phyloP scores from a whole-genome alignment of 495 filamentous ascomycete species.

The Trichocladium uniseriatum region DNA sequence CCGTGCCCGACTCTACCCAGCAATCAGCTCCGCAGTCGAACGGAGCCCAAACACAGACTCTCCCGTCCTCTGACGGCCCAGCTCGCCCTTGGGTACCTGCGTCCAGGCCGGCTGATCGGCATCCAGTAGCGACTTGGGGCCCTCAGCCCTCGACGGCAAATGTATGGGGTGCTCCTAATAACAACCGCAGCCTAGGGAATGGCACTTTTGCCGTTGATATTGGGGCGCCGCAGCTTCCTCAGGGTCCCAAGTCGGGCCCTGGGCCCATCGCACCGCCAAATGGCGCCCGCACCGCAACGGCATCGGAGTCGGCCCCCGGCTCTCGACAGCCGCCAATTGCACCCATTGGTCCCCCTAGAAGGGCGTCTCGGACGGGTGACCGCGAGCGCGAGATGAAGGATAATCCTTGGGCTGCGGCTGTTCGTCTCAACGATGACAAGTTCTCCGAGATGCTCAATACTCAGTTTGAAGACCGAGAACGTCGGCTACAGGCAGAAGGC shows the following conservation, averaged over 20 bases:
- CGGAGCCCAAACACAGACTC: conserved; percentile 7
- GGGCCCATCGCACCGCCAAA: conserved; percentile 35
- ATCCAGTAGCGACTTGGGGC: conserved; percentile 25
- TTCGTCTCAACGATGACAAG: conserved; percentile 18
- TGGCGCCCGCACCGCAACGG: conserved; percentile 2
- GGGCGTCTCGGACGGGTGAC: neutral
- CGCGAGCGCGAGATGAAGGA: conserved; percentile 4
- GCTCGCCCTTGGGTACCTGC: conserved; percentile 17
- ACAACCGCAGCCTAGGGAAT: conserved; percentile 62
- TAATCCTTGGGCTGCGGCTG: conserved; percentile 9
- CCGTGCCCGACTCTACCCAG: conserved; percentile 1
- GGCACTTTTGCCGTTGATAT: conserved; percentile 66
- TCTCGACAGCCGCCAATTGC: conserved; percentile 32
- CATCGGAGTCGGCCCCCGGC: neutral
- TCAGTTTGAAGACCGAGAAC: conserved; percentile 21
- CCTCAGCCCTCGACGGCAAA: conserved; percentile 43
- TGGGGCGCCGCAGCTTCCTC: conserved; percentile 33
- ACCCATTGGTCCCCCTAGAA: conserved; percentile 34
- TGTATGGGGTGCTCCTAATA: conserved; percentile 66
- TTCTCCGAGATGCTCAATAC: conserved; percentile 20
- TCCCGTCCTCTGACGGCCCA: conserved; percentile 9
- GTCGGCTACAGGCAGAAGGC: conserved; percentile 23
- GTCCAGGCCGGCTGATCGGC: conserved; percentile 27
- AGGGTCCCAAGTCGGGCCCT: conserved; percentile 30
- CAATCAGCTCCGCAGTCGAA: conserved; percentile 11